A percentile compares a stretch with the other conserved stretches of the same genome.
Evolutionary conservation across 331 rosid species (phyloP).

Genomic region (Spiraea crenata): DNA sequence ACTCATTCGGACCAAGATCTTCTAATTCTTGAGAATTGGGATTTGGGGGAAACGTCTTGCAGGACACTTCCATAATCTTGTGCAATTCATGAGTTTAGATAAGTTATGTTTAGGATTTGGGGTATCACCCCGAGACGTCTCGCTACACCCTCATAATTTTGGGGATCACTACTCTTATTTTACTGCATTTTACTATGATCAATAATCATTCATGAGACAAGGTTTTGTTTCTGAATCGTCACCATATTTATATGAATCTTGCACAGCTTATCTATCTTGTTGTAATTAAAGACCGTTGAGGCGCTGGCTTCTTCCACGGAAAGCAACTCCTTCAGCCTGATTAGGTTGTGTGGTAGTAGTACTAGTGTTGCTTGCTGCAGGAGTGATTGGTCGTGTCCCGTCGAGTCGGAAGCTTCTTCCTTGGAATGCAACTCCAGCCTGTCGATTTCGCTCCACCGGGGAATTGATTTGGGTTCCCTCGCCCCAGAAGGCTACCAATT

Average conservation of each 20-base stretch:
- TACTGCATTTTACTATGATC: not conserved
- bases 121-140: too few relatives aligned
- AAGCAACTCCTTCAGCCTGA: slow-evolving; percentile 39
- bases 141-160: not conserved
- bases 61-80: too few relatives aligned
- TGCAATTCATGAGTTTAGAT: too few relatives aligned
- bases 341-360: slow-evolving; percentile 24
- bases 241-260: slow-evolving; percentile 19
- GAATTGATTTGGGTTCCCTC: slow-evolving; percentile 59
- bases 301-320: slow-evolving; percentile 55
- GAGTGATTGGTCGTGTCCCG: slow-evolving; percentile 32
- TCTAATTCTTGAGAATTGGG: too few relatives aligned
- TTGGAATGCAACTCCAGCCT: slow-evolving; percentile 47
- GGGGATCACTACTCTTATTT: not conserved
- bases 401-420: slow-evolving; percentile 68
- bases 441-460: slow-evolving; percentile 62
- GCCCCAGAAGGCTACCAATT: slow-evolving; percentile 75
- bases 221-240: not conserved
- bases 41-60: too few relatives aligned
- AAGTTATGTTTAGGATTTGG: too few relatives aligned
- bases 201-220: not conserved
- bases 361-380: slow-evolving; percentile 19
- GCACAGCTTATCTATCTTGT: slow-evolving; percentile 47
- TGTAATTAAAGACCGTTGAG: slow-evolving; percentile 17
- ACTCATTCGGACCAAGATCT: too few relatives aligned